Conservation (phyloP, 108 stramenopile species). For the Stephanodiscus minutulus region DNA sequence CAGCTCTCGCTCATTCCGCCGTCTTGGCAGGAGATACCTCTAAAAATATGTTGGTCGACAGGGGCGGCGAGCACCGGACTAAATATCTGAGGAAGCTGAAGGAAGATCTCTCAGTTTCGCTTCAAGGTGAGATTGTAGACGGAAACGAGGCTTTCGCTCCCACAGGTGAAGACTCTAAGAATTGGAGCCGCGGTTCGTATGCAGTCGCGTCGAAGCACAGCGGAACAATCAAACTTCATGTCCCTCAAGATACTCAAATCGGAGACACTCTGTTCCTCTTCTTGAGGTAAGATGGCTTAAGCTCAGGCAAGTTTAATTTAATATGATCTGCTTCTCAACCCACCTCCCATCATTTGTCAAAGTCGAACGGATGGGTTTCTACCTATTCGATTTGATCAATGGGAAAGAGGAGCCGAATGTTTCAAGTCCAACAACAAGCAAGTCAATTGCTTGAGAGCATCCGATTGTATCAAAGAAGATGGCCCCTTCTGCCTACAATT, state of each 20-base stretch:
- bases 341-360: background rate
- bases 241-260: constrained; percentile 29
- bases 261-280: constrained; percentile 49
- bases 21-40: background rate
- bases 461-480: constrained; percentile 33
- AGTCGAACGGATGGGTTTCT: constrained; percentile 44
- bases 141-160: too few species aligned
- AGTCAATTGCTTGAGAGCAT: constrained; percentile 33
- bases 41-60: background rate
- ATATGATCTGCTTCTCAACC: background rate
- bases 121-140: too few species aligned
- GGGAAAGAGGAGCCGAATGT: constrained; percentile 44
- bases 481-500: constrained; percentile 39
- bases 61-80: background rate
- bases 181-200: constrained; percentile 40
- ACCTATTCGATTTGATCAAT: constrained; percentile 27
- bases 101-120: constrained; percentile 8
- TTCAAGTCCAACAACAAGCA: constrained; percentile 44
- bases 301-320: background rate
- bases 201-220: constrained; percentile 26
- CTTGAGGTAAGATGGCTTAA: constrained; percentile 9
- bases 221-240: constrained; percentile 31
- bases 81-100: constrained; percentile 16
- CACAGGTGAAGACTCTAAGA: background rate
- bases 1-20: background rate